Evolutionary conservation across 257 asterid species (phyloP), one percentile per base, ranked within the genome.

Genomic region (Anisodus tanguticus): DNA sequence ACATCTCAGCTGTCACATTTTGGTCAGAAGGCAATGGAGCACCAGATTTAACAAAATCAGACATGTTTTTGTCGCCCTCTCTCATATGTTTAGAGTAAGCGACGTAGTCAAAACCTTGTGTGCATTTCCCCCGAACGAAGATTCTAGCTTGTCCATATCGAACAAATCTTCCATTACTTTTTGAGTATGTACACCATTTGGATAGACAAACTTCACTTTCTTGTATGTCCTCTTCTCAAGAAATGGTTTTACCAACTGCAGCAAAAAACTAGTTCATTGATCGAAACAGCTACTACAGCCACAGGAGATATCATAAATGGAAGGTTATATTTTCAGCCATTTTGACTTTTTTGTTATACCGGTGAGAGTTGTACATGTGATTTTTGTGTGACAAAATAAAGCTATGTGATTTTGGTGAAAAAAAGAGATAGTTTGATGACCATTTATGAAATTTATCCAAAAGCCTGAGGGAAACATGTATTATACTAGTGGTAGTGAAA

Each of bases 241-340:
- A 88, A 93, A 93, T 17, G 92, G 93, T 43, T 91, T 93, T 87
- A 89, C 95, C 90, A 93, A 53, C 95, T 93, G 89, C 91, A 67
- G 17, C 17, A 11, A 54, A 54, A 12, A 6, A 67, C 12, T 3
- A 64, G 6, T 60, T 41, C 45, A 41, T 41, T 31, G 35, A 31
- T 31, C 2, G 35, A 31, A 31, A 31, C 35, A 31, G 35, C 35
- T 31, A 31, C 35, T 31, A 31, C 35, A 31, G 35, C 35, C 35
- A 31, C 35, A 31, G 35, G 35, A 1, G 35, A 31, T 31, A 31
- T 31, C 35, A 31, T 31, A 31, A 31, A 31, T 31, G 35, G 35
- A 31, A 31, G 35, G 35, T 31, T 31, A 31, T 31, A 31, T 31
- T 31, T 31, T 31, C 35, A 31, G 35, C 35, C 35, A 31, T 31